A percentile compares a stretch with the other conserved stretches of the same genome.
These are phyloP conservation scores for Aspergillus niger DNA, from an alignment of 2,329 filamentous ascomycete species.

Conservation along the genomic window DNA sequence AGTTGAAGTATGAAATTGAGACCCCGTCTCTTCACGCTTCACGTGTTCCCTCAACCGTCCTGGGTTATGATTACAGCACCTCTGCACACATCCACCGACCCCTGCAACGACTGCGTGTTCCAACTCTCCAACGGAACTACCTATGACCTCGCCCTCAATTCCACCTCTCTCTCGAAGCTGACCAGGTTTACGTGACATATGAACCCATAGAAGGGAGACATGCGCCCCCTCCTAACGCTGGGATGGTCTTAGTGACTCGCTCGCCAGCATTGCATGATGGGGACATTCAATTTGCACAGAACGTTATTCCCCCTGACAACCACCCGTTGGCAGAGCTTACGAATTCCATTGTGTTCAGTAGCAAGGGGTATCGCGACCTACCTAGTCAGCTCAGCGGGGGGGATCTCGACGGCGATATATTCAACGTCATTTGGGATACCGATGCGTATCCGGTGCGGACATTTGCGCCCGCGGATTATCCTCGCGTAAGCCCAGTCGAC, in stretches of 20 bases:
- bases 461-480: constrained; percentile 70
- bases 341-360: constrained; percentile 80
- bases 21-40: not conserved
- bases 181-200: constrained; percentile 49
- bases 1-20: not conserved
- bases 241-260: constrained; percentile 66
- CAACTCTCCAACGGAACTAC: constrained; percentile 18
- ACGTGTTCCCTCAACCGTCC: not conserved
- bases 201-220: constrained; percentile 13
- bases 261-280: constrained; percentile 80
- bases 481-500: constrained; percentile 56
- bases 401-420: constrained; percentile 81
- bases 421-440: constrained; percentile 74
- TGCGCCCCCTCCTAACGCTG: constrained; percentile 18
- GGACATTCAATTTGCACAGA: constrained; percentile 69
- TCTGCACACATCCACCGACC: constrained; percentile 9
- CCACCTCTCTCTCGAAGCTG: constrained; percentile 55
- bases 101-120: not conserved
- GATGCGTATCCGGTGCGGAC: constrained; percentile 46
- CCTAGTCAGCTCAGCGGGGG: constrained; percentile 79
- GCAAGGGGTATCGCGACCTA: constrained; percentile 69
- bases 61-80: constrained; percentile 13
- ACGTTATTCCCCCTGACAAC: constrained; percentile 58
- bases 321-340: constrained; percentile 64
- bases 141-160: constrained; percentile 1